Evolutionary conservation across 495 filamentous ascomycete species (phyloP), one percentile per base, ranked within the genome.

Genomic region (Massariosphaeria phaeospora): DNA sequence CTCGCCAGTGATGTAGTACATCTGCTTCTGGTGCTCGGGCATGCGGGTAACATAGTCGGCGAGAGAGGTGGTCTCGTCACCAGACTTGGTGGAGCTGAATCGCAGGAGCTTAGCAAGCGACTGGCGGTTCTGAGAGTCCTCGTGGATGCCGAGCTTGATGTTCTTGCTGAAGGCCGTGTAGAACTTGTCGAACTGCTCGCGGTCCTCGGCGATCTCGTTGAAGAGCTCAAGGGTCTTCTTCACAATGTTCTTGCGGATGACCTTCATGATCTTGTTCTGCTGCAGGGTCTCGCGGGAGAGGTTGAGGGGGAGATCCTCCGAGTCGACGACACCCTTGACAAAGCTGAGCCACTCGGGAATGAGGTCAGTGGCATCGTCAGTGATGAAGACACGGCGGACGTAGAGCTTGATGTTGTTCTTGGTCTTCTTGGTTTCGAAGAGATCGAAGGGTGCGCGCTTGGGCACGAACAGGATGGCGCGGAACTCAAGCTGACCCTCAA

Each of bases 371-470:
- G 90, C 91, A 76, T 98, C 93, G 65, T 98, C 93, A 50, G 93
- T 98, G 80, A 98, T 98, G 84, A 98, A 98, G 74, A 98, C 93
- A 73, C 93, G 94, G 73, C 93, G 93, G 65, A 98, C 93, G 76
- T 98, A 98, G 67, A 98, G 84, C 82, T 98, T 98, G 82, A 98
- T 97, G 86, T 98, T 98, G 84, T 96, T 97, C 89, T 98, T 98
- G 69, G 90, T 96, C 84, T 95, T 94, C 87, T 98, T 98, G 63
- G 94, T 96, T 84, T 98, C 93, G 76, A 98, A 98, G 51, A 98
- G 88, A 68, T 98, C 93, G 76, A 98, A 98, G 61, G 93, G 93
- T 74, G 93, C 93, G 68, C 93, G 93, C 86, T 98, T 98, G 72
- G 93, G 93, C 36, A 98, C 89, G 79, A 94, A 98, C 67, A 98